phyloP scores from a whole-genome alignment of 768 basidiomycete species.

The Podaxis mareebaensis region DNA sequence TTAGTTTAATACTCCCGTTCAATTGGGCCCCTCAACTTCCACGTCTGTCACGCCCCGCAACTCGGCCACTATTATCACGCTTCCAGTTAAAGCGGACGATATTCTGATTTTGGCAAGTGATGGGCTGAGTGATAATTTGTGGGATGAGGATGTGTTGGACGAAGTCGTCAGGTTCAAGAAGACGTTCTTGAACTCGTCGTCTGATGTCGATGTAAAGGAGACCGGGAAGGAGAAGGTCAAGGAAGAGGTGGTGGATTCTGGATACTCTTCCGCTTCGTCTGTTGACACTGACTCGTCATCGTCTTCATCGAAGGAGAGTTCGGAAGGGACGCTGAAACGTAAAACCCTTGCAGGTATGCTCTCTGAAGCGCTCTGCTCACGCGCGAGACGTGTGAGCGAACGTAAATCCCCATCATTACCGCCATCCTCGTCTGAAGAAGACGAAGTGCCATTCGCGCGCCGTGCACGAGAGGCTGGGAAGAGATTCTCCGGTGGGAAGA shows the following conservation, averaged over 20 bases:
- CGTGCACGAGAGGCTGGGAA: constrained; percentile 75
- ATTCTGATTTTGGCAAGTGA: constrained; percentile 82
- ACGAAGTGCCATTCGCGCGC: constrained; percentile 83
- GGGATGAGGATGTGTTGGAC: constrained; percentile 86
- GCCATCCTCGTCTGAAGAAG: constrained; percentile 14
- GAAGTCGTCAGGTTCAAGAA: constrained; percentile 65
- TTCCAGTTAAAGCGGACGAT: constrained; percentile 71
- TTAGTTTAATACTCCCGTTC: constrained; percentile 47
- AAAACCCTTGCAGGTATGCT: constrained; percentile 68
- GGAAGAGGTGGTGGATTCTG: constrained; percentile 1
- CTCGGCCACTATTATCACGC: constrained; percentile 65
- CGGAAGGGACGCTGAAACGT: constrained; percentile 34
- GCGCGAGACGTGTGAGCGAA: constrained; percentile 71
- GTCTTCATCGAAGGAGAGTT: background rate
- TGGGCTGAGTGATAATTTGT: constrained; percentile 83
- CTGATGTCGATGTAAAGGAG: background rate
- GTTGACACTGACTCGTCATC: background rate
- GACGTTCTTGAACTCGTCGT: constrained; percentile 12
- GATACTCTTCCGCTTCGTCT: constrained; percentile 7
- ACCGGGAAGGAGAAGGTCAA: background rate
- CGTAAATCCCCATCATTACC: constrained; percentile 26
- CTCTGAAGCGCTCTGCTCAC: constrained; percentile 78
- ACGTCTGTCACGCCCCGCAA: constrained; percentile 33
- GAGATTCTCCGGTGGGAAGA: constrained; percentile 78
- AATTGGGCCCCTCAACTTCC: constrained; percentile 39